Conservation (phyloP, 306 rosid genomes). For the Rubus parviflorus region DNA sequence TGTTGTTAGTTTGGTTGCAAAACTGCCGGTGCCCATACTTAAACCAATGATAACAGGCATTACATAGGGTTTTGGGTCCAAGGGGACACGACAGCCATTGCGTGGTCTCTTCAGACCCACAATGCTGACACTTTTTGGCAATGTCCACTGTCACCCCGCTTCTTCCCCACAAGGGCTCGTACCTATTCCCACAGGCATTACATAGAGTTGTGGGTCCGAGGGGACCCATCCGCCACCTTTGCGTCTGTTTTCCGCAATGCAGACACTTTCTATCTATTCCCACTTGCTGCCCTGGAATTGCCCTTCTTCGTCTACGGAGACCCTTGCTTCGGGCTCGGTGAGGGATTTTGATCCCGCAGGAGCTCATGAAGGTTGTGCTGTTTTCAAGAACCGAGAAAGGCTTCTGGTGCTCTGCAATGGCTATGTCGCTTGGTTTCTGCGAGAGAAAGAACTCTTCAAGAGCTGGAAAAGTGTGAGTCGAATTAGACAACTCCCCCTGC, state of each 20-base stretch:
- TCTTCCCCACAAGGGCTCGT: neutral
- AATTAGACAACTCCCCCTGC: conserved; percentile 40
- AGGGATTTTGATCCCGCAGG: conserved; percentile 44
- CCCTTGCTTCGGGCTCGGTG: conserved; percentile 60
- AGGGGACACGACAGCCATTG: conserved; percentile 72
- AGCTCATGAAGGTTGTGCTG: neutral
- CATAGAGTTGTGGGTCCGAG: neutral
- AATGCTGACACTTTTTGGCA: conserved; percentile 55
- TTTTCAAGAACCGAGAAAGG: neutral
- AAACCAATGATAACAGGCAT: conserved; percentile 45
- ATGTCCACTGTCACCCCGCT: neutral
- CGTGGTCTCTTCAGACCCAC: conserved; percentile 63
- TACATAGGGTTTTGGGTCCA: conserved; percentile 73
- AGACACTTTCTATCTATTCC: neutral
- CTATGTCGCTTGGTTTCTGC: neutral
- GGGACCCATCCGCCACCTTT: neutral
- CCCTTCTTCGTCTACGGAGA: conserved; percentile 40
- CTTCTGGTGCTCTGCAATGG: neutral
- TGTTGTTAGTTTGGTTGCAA: conserved; percentile 31
- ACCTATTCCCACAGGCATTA: neutral
- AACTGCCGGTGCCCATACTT: conserved; percentile 67
- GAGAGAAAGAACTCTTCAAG: neutral
- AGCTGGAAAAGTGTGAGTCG: conserved; percentile 7
- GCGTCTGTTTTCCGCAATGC: neutral
- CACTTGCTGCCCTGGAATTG: neutral